These are phyloP conservation scores for Sequoia sempervirens DNA, from an alignment of 75 land plant species.

Conservation along the genomic window DNA sequence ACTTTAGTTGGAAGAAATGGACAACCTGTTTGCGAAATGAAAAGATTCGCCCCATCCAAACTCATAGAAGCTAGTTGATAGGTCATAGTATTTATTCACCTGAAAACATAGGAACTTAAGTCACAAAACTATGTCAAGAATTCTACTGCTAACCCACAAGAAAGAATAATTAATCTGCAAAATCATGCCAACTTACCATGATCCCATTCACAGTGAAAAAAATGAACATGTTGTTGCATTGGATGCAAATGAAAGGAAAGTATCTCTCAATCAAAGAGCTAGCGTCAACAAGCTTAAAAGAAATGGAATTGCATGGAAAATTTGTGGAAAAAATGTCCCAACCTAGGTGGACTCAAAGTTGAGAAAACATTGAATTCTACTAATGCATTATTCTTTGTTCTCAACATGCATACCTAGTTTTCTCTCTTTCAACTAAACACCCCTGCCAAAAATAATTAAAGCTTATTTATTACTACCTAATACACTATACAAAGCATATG, in stretches of 20 bases:
- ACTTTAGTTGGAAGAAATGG: neutral
- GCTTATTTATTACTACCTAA: neutral
- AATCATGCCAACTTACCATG: neutral
- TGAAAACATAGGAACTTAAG: slow-evolving; percentile 19
- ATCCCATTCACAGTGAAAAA: neutral
- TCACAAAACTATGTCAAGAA: neutral
- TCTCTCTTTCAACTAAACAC: neutral
- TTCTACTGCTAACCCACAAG: neutral
- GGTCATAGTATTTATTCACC: slow-evolving; percentile 98
- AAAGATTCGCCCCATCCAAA: slow-evolving; percentile 98
- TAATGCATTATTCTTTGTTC: neutral
- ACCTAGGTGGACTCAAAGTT: neutral
- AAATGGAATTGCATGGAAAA: neutral
- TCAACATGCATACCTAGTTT: neutral
- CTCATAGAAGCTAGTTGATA: slow-evolving; percentile 95
- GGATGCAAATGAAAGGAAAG: neutral
- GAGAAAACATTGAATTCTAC: neutral
- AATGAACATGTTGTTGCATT: neutral
- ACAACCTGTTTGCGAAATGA: slow-evolving; percentile 90
- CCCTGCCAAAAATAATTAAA: neutral
- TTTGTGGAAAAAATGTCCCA: neutral
- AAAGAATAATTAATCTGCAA: neutral
- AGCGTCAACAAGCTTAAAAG: neutral
- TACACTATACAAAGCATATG: no score
- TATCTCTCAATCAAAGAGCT: neutral